phyloP scores from a whole-genome alignment of 2,329 filamentous ascomycete genomes.

The Teratosphaeria gauchensis region DNA sequence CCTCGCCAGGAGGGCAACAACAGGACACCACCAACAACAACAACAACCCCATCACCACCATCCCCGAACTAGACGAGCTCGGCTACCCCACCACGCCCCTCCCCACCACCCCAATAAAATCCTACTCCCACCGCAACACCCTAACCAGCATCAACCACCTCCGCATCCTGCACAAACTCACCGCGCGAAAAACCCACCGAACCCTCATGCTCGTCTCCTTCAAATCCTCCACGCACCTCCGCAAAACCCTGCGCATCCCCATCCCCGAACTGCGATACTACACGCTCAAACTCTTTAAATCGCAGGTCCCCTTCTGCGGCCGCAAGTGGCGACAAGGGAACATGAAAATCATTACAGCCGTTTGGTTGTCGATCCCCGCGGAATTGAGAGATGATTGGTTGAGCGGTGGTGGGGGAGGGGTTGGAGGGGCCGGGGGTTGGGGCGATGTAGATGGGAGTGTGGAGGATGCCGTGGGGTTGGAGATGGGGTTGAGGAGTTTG shows the following conservation, averaged over 20 bases:
- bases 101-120: constrained; percentile 69
- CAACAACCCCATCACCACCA: constrained; percentile 10
- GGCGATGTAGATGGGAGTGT: constrained; percentile 83
- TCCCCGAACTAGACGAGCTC: constrained; percentile 68
- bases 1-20: too few species aligned
- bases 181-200: constrained; percentile 88
- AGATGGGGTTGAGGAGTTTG: constrained; percentile 78
- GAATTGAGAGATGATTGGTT: constrained; percentile 95
- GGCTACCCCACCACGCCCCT: constrained; percentile 66
- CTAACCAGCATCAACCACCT: constrained; percentile 92
- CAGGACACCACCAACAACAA: too few species aligned
- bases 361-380: constrained; percentile 87
- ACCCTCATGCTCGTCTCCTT: constrained; percentile 91
- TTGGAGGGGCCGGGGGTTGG: constrained; percentile 23
- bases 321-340: constrained; percentile 97
- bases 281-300: constrained; percentile 96
- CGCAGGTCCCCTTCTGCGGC: constrained; percentile 94
- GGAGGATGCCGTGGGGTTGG: constrained; percentile 81
- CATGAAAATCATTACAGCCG: constrained; percentile 96
- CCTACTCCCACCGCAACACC: constrained; percentile 89
- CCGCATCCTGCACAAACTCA: constrained; percentile 94
- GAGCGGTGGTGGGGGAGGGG: constrained; percentile 53
- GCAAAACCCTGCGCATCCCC: constrained; percentile 83
- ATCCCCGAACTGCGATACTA: constrained; percentile 82
- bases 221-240: constrained; percentile 85